Conservation (phyloP, 352 stramenopile species). For the Peronospora destructor region DNA sequence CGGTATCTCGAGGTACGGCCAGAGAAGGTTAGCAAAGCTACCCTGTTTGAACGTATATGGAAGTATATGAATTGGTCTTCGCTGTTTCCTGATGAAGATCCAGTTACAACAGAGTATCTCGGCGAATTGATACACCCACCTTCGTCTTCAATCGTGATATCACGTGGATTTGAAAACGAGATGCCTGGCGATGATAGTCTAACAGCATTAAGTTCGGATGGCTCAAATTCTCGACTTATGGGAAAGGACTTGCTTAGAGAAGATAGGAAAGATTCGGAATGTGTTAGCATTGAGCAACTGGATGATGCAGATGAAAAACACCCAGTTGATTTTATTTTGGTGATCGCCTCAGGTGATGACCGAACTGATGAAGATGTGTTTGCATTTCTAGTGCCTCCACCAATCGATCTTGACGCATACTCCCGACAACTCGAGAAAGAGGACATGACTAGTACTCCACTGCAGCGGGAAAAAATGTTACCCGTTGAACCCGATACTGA, state of each 20-base stretch:
- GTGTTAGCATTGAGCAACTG: slow-evolving; percentile 13
- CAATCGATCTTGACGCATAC: slow-evolving; percentile 79
- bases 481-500: slow-evolving; percentile 4
- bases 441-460: slow-evolving; percentile 18
- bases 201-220: slow-evolving; percentile 7
- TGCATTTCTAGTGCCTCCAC: slow-evolving; percentile 61
- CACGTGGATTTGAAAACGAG: slow-evolving; percentile 25
- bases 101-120: slow-evolving; percentile 64
- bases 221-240: slow-evolving; percentile 4
- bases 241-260: slow-evolving; percentile 8
- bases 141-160: slow-evolving; percentile 44
- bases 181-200: slow-evolving; percentile 9
- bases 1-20: slow-evolving; percentile 69
- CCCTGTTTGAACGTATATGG: slow-evolving; percentile 76
- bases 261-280: slow-evolving; percentile 22
- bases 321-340: slow-evolving; percentile 70
- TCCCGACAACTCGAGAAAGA: slow-evolving; percentile 71
- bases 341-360: slow-evolving; percentile 80
- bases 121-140: slow-evolving; percentile 42
- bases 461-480: slow-evolving; percentile 6
- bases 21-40: slow-evolving; percentile 77
- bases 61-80: slow-evolving; percentile 76
- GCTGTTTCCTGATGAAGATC: slow-evolving; percentile 59
- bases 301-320: slow-evolving; percentile 27
- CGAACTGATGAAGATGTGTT: slow-evolving; percentile 83